phyloP scores from a whole-genome alignment of 148 eudicot genomes.

The Vaccinium corymbosum region DNA sequence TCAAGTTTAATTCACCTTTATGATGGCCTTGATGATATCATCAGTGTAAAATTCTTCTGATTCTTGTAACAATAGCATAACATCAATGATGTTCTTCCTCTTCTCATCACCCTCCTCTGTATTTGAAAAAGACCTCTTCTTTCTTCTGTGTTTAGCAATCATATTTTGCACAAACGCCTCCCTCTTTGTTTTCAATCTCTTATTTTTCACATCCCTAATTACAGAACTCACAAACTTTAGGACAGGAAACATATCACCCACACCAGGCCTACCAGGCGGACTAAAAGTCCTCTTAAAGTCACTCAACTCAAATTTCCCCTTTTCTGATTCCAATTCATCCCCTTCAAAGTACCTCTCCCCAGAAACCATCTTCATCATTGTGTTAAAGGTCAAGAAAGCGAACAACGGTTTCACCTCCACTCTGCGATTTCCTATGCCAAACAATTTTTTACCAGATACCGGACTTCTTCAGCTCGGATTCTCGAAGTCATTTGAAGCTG shows the following conservation, averaged over 20 bases:
- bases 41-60: background rate
- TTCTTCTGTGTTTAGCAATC: background rate
- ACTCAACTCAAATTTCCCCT: background rate
- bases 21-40: background rate
- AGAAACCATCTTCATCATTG: background rate
- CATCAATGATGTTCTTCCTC: background rate
- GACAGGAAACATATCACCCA: background rate
- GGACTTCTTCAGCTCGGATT: background rate
- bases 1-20: background rate
- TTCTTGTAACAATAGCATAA: background rate
- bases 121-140: background rate
- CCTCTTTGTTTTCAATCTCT: background rate
- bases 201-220: background rate
- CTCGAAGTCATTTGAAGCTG: background rate
- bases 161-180: background rate
- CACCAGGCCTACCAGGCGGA: too few species aligned
- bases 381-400: background rate
- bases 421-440: background rate
- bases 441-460: background rate
- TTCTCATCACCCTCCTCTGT: background rate
- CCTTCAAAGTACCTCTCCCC: background rate
- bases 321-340: slow-evolving; percentile 4
- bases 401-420: background rate
- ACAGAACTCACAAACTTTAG: background rate
- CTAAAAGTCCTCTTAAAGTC: background rate